Evolutionary conservation across 306 rosid genomes (phyloP), one percentile per base, ranked within the genome.

Genomic region (Pterocarpus santalinus): DNA sequence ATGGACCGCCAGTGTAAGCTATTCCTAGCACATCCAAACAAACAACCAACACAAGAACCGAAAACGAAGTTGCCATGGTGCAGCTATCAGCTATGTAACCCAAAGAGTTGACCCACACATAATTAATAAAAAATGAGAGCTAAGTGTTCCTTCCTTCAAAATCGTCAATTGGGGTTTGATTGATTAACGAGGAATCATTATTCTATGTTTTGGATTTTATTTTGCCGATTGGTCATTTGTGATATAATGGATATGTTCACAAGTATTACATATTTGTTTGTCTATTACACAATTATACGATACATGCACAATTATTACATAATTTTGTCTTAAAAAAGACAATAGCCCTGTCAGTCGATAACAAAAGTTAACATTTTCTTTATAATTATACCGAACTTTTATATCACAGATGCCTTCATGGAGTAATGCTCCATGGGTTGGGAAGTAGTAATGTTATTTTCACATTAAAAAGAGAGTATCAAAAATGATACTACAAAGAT

Each of bases 11-110:
- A 22, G 28, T 22, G 28, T 22, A 22, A 22, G 30, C 32, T 69
- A 67, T 61, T 70, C 32, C 72, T 36, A 28, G 0, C 74, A 32
- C 61, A 61, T 80, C 78, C 79, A 53, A 69, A 67, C 65, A 63
- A 51, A 72, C 60, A 51, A 62, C 5, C 16, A 72, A 55, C 58
- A 7, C 53, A 66, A 49, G 70, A 58, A 35, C 12, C n/a, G 39
- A 55, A 60, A 52, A 60, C 66, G 85, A 84, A 80, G 81, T 60
- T 72, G 78, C 87, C 9, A 30, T 74, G 75, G 69, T 58, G 47
- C 22, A 80, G 36, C 68, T 51, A 51, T 52, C 22, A 80, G 36
- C 68, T 51, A 51, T 52, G 13, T 7, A 52, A 68, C 65, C 70
- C 56, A 44, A 43, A 32, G 72, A 73, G 76, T 82, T 82, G 85